Evolutionary conservation across 495 filamentous ascomycete genomes (phyloP).

Genomic region (Hyaloscypha finlandica): DNA sequence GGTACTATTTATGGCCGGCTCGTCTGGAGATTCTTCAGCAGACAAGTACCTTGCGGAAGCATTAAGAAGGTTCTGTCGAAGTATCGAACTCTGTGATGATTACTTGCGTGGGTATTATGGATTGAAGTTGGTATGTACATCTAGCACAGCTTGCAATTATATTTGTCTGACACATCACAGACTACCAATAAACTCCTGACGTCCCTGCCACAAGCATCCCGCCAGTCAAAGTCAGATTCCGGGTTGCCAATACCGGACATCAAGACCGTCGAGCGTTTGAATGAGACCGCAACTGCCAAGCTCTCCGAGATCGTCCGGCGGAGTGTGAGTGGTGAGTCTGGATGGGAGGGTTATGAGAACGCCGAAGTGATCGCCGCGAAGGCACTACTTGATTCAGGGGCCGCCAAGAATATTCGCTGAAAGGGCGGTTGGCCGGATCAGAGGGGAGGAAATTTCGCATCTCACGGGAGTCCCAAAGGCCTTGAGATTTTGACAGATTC

Average conservation of each 20-base stretch:
- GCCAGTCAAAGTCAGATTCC: conserved; percentile 35
- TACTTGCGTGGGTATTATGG: conserved; percentile 94
- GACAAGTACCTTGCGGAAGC: conserved; percentile 64
- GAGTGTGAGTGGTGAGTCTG: conserved; percentile 57
- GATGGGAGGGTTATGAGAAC: conserved; percentile 71
- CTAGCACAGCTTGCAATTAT: background rate
- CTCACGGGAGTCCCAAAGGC: background rate
- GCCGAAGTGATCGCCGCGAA: conserved; percentile 78
- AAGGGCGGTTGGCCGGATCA: background rate
- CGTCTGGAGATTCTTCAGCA: conserved; percentile 42
- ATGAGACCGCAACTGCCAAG: conserved; percentile 70
- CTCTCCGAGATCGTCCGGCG: conserved; percentile 74
- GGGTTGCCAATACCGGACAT: conserved; percentile 47
- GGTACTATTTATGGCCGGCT: conserved; percentile 69
- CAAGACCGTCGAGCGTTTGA: conserved; percentile 63
- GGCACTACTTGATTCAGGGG: conserved; percentile 61
- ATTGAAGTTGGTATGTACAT: conserved; percentile 65
- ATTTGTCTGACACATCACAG: conserved; percentile 27
- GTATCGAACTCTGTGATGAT: conserved; percentile 89
- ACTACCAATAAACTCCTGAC: conserved; percentile 29
- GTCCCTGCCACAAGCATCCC: conserved; percentile 15
- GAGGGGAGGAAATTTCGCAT: background rate
- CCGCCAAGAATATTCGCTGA: conserved; percentile 26
- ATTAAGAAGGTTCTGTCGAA: conserved; percentile 80
- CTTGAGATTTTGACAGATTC: background rate